These are phyloP conservation scores for Trichoderma semiorbis DNA, from an alignment of 2,329 filamentous ascomycete genomes.

Conservation along the genomic window DNA sequence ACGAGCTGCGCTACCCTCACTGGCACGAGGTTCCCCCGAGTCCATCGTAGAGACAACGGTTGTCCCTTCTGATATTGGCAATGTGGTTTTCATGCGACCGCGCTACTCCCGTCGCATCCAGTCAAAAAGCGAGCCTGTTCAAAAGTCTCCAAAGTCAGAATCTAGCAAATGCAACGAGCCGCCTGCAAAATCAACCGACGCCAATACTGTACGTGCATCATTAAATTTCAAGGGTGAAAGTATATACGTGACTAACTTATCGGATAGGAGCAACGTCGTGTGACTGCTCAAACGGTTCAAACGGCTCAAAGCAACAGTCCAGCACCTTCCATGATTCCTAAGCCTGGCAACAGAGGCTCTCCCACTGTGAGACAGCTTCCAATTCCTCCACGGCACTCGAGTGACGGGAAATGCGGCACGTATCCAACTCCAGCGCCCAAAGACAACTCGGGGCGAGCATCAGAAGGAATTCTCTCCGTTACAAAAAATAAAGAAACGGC, in stretches of 20 bases:
- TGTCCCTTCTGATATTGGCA: background rate
- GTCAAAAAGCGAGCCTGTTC: constrained; percentile 46
- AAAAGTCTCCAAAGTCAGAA: constrained; percentile 26
- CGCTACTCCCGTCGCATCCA: constrained; percentile 45
- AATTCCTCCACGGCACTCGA: background rate
- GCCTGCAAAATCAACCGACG: background rate
- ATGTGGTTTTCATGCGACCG: constrained; percentile 27
- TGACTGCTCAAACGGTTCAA: constrained; percentile 26
- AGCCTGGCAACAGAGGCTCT: constrained; percentile 21
- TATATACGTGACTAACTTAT: background rate
- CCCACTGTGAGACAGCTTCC: constrained; percentile 15
- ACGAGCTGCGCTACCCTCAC: background rate
- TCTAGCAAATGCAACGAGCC: background rate
- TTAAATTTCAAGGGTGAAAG: background rate
- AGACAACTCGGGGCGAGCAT: background rate
- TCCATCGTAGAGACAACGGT: background rate
- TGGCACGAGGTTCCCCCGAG: background rate
- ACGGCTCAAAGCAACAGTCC: constrained; percentile 18
- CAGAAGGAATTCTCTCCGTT: background rate
- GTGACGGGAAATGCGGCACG: background rate
- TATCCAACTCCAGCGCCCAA: background rate
- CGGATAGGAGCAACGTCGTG: constrained; percentile 25
- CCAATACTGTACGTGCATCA: constrained; percentile 10
- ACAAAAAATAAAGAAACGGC: background rate
- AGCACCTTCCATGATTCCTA: constrained; percentile 27